These are phyloP conservation scores for Colletotrichum orchidophilum DNA, from an alignment of 2,329 filamentous ascomycete genomes.

Conservation along the genomic window DNA sequence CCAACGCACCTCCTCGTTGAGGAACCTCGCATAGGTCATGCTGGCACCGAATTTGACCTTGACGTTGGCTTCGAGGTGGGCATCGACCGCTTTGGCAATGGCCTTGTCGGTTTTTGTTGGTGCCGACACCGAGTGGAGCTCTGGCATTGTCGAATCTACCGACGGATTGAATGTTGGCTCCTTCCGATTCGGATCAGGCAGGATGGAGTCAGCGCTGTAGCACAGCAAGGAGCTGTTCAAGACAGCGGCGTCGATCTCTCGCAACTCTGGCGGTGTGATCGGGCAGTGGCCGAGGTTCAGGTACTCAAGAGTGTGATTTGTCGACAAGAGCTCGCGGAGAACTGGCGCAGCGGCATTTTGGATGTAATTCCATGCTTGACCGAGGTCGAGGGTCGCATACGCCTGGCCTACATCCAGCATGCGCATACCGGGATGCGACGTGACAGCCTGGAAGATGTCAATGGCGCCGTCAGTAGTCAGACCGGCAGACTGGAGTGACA, in stretches of 20 bases:
- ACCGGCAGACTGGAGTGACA: slow-evolving; percentile 55
- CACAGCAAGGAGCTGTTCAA: slow-evolving; percentile 47
- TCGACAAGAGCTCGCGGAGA: slow-evolving; percentile 46
- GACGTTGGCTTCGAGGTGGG: slow-evolving; percentile 44
- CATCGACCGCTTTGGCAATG: slow-evolving; percentile 41
- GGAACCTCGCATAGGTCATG: slow-evolving; percentile 43
- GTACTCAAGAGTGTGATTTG: slow-evolving; percentile 47
- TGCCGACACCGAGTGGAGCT: slow-evolving; percentile 3
- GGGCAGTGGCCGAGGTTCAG: slow-evolving; percentile 53
- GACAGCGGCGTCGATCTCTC: slow-evolving; percentile 42
- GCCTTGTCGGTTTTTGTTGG: slow-evolving; percentile 13
- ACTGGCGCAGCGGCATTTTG: slow-evolving; percentile 47
- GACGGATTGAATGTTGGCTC: slow-evolving; percentile 43
- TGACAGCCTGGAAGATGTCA: slow-evolving; percentile 48
- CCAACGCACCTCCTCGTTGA: slow-evolving; percentile 50
- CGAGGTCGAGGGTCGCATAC: slow-evolving; percentile 56
- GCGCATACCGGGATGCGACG: slow-evolving; percentile 45
- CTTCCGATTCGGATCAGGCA: slow-evolving; percentile 39
- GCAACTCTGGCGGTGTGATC: slow-evolving; percentile 42
- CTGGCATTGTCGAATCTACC: slow-evolving; percentile 19
- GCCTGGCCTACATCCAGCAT: slow-evolving; percentile 56
- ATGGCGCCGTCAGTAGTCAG: slow-evolving; percentile 50
- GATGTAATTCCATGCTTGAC: slow-evolving; percentile 57
- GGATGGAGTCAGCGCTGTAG: slow-evolving; percentile 48
- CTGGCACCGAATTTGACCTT: slow-evolving; percentile 42